Conservation (phyloP, 192 early-diverging fungal genomes). For the Geranomyces variabilis region DNA sequence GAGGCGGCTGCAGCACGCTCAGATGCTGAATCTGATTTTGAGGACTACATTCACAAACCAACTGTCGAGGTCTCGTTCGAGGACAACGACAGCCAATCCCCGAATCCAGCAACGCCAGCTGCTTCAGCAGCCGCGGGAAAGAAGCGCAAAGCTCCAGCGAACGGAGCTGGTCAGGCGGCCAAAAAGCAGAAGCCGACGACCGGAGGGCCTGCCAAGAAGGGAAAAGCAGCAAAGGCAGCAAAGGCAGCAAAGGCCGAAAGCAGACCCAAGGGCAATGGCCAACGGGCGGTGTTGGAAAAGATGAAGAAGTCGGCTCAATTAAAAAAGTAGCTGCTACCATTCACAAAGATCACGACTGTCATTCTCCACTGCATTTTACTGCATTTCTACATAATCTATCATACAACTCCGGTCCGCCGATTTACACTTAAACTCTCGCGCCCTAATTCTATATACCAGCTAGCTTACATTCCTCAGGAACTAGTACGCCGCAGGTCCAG, state of each 20-base stretch:
- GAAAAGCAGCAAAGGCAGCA: conserved; percentile 9
- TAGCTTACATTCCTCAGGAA: too few relatives aligned
- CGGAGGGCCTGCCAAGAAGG: neutral
- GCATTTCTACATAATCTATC: too few relatives aligned
- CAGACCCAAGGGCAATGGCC: neutral
- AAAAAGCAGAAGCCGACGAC: neutral
- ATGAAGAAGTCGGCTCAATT: neutral
- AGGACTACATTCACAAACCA: conserved; percentile 16
- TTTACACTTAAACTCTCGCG: too few relatives aligned
- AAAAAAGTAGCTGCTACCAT: too few relatives aligned
- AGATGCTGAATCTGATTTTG: conserved; percentile 26
- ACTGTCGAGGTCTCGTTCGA: conserved; percentile 19
- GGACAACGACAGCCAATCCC: neutral
- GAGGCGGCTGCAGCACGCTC: conserved; percentile 14
- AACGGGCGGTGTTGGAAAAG: neutral
- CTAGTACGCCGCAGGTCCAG: too few relatives aligned
- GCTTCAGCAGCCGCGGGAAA: neutral
- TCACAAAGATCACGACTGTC: too few relatives aligned
- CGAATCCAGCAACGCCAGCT: neutral
- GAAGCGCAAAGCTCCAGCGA: neutral
- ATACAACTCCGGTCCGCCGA: too few relatives aligned
- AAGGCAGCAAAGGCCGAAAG: conserved; percentile 13
- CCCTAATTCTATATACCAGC: too few relatives aligned
- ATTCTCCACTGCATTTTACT: too few relatives aligned
- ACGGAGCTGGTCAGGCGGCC: neutral